Percentiles rank a stretch among this genome's conserved stretches.
Evolutionary conservation across 108 stramenopile genomes (phyloP).

Genomic region (Nannochloropsis gaditana): DNA sequence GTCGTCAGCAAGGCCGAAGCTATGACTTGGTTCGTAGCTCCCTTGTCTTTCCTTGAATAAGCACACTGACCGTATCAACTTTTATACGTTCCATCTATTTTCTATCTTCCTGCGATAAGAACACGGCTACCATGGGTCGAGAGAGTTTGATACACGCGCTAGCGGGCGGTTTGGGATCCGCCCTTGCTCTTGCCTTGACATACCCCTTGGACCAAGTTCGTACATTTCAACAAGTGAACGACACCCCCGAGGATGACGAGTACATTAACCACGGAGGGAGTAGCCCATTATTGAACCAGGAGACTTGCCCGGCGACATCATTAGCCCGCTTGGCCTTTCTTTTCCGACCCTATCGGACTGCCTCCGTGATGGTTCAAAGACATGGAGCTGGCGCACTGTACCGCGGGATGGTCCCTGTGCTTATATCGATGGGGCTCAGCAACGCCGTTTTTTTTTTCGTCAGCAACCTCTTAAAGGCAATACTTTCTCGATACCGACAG

Average conservation of each 20-base stretch:
- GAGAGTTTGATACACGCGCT: constrained; percentile 36
- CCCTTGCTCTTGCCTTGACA: constrained; percentile 34
- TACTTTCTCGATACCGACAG: not conserved
- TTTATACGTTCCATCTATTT: not conserved
- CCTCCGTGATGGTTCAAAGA: not conserved
- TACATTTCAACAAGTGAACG: constrained; percentile 31
- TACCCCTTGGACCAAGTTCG: constrained; percentile 50
- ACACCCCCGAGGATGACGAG: not conserved
- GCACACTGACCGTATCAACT: not conserved
- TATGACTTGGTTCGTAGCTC: no score
- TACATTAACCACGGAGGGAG: not conserved
- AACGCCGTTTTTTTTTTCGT: constrained; percentile 48
- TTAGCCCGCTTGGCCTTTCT: not conserved
- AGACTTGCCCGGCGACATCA: not conserved
- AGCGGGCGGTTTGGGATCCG: constrained; percentile 33
- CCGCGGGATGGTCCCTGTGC: constrained; percentile 14
- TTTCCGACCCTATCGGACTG: not conserved
- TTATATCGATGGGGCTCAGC: constrained; percentile 40
- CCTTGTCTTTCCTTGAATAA: no score
- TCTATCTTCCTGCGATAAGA: not conserved
- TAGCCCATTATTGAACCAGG: not conserved
- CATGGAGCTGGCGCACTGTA: not conserved
- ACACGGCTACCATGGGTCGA: not conserved
- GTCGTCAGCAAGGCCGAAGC: no score
- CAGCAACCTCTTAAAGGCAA: constrained; percentile 36